Evolutionary conservation across 192 early-diverging fungal species (phyloP).

Genomic region (Rhizoclosmatium sp.): DNA sequence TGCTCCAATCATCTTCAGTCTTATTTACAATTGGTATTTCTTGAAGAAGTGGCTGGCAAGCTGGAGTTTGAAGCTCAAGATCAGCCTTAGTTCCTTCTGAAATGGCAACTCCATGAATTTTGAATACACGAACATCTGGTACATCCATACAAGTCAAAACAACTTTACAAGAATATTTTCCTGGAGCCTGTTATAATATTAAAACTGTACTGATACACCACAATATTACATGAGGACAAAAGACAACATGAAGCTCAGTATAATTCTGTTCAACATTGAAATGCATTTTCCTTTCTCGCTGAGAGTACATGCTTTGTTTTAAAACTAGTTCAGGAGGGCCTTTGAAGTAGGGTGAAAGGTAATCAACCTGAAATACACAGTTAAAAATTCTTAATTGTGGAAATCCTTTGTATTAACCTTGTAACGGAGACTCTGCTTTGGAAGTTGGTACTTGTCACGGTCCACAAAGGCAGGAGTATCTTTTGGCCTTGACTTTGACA

Average conservation of each 20-base stretch:
- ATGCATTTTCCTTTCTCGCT: constrained; percentile 43
- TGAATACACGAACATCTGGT: constrained; percentile 54
- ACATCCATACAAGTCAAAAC: constrained; percentile 51
- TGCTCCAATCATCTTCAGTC: constrained; percentile 63
- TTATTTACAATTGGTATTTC: constrained; percentile 63
- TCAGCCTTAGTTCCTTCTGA: constrained; percentile 60
- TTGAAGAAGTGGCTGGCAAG: constrained; percentile 54
- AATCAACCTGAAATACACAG: constrained; percentile 52
- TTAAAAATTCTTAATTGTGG: neutral
- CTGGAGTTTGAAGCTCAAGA: constrained; percentile 51
- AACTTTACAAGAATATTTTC: constrained; percentile 59
- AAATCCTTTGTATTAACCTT: constrained; percentile 25
- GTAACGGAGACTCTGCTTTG: constrained; percentile 46
- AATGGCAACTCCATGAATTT: constrained; percentile 54
- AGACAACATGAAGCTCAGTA: constrained; percentile 55
- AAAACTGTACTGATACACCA: constrained; percentile 8
- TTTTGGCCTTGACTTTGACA: constrained; percentile 28
- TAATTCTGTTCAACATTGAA: constrained; percentile 48
- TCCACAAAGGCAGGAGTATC: constrained; percentile 12
- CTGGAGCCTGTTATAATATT: constrained; percentile 44
- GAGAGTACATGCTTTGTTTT: constrained; percentile 35
- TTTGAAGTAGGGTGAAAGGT: constrained; percentile 53
- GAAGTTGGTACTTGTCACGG: constrained; percentile 42
- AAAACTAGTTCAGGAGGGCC: constrained; percentile 55
- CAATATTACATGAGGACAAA: constrained; percentile 50